These are phyloP conservation scores for Pseudozyma sp. DNA, from an alignment of 1,284 basidiomycete genomes.

Conservation along the genomic window DNA sequence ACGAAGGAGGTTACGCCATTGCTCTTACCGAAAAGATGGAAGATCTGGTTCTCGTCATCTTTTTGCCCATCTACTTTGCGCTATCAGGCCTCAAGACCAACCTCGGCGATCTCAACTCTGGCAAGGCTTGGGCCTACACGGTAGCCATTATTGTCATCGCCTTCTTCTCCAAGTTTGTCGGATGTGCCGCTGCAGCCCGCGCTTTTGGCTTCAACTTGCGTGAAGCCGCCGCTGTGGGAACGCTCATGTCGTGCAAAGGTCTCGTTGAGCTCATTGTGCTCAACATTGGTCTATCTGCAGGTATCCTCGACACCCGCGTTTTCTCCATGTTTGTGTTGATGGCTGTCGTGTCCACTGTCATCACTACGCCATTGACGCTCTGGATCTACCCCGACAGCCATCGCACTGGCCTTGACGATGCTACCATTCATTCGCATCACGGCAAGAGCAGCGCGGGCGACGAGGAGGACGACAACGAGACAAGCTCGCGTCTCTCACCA, in stretches of 20 bases:
- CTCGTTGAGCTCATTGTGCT: slow-evolving; percentile 81
- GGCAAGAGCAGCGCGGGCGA: slow-evolving; percentile 16
- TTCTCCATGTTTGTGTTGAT: slow-evolving; percentile 90
- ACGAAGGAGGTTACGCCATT: slow-evolving; percentile 81
- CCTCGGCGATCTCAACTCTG: slow-evolving; percentile 73
- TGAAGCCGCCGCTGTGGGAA: slow-evolving; percentile 86
- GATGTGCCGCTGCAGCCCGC: slow-evolving; percentile 74
- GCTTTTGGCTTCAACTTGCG: slow-evolving; percentile 79
- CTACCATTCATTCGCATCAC: slow-evolving; percentile 34
- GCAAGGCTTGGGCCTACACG: slow-evolving; percentile 84
- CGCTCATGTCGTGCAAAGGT: slow-evolving; percentile 95
- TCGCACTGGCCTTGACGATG: slow-evolving; percentile 44
- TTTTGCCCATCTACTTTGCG: slow-evolving; percentile 87
- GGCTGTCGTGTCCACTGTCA: slow-evolving; percentile 84
- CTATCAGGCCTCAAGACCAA: slow-evolving; percentile 86
- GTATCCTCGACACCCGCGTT: slow-evolving; percentile 78
- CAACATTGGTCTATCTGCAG: slow-evolving; percentile 85
- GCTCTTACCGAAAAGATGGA: slow-evolving; percentile 74
- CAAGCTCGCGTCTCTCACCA: slow-evolving; percentile 26
- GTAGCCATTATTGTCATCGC: slow-evolving; percentile 83
- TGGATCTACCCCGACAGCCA: slow-evolving; percentile 77
- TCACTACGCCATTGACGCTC: slow-evolving; percentile 87
- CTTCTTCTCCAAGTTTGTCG: slow-evolving; percentile 78
- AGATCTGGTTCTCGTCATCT: slow-evolving; percentile 71
- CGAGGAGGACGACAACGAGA: slow-evolving; percentile 37